Percentiles rank a stretch among this genome's conserved stretches.
Conservation (phyloP, 495 filamentous ascomycete species). For the Neurospora sp. region DNA sequence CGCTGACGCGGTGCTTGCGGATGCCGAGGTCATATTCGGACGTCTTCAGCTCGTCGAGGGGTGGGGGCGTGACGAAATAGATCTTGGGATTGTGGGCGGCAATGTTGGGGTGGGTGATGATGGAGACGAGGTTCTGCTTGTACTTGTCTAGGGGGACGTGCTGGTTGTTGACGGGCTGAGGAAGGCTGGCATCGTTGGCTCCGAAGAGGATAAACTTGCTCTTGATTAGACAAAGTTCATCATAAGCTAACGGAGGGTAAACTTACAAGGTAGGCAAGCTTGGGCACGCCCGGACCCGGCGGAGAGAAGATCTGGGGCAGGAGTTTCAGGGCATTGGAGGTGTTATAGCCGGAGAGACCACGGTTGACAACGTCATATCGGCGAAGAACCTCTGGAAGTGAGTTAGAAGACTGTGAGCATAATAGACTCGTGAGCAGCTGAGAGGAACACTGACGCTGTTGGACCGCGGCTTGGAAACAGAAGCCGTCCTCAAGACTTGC, state of each 20-base stretch:
- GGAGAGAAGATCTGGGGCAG: conserved; percentile 33
- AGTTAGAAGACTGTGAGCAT: not conserved
- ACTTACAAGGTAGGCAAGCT: conserved; percentile 56
- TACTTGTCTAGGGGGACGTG: conserved; percentile 65
- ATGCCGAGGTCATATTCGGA: conserved; percentile 41
- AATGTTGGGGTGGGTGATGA: conserved; percentile 59
- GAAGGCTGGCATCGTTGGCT: conserved; percentile 74
- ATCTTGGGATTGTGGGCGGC: conserved; percentile 60
- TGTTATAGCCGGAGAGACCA: conserved; percentile 41
- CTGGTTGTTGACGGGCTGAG: conserved; percentile 46
- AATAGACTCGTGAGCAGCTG: not conserved
- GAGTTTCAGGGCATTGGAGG: conserved; percentile 32
- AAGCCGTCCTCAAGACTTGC: conserved; percentile 51
- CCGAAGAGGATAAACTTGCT: conserved; percentile 64
- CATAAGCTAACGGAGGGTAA: not conserved
- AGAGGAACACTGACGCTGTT: conserved; percentile 44
- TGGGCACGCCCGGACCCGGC: conserved; percentile 37
- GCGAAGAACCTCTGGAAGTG: conserved; percentile 29
- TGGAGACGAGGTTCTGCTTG: conserved; percentile 55
- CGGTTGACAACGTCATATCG: conserved; percentile 40
- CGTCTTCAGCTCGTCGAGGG: conserved; percentile 65
- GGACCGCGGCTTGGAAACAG: conserved; percentile 59
- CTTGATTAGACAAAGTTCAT: not conserved
- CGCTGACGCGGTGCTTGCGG: conserved; percentile 53
- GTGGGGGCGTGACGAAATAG: conserved; percentile 68